Evolutionary conservation across 306 rosid species (phyloP).

Genomic region (Elaeagnus macrophylla): DNA sequence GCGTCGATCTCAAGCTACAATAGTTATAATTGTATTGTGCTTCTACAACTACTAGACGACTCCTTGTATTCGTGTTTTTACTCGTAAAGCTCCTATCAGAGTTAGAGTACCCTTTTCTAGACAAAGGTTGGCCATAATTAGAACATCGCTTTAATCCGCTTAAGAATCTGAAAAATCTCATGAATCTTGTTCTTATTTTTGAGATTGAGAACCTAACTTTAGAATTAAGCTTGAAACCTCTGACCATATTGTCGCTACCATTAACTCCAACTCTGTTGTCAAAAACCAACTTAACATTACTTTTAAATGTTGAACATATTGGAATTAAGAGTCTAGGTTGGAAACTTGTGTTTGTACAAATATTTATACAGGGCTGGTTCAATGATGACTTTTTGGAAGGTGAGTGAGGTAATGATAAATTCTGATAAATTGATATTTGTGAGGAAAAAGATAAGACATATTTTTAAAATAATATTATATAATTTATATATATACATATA

Average conservation of each 20-base stretch:
- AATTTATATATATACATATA: too few relatives aligned
- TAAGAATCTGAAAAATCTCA: slow-evolving; percentile 34
- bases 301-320: neutral
- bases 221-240: slow-evolving; percentile 49
- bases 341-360: neutral
- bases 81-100: slow-evolving; percentile 20
- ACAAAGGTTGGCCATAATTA: too few relatives aligned
- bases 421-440: too few relatives aligned
- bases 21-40: slow-evolving; percentile 11
- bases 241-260: slow-evolving; percentile 28
- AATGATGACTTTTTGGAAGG: slow-evolving; percentile 39
- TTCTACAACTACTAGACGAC: slow-evolving; percentile 18
- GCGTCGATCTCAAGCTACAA: slow-evolving; percentile 29
- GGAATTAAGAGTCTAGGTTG: neutral
- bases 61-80: slow-evolving; percentile 20
- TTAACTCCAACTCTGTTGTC: slow-evolving; percentile 33
- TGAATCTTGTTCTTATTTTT: slow-evolving; percentile 36
- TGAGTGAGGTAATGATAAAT: slow-evolving; percentile 15
- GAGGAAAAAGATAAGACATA: too few relatives aligned
- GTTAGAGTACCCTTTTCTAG: too few relatives aligned
- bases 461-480: too few relatives aligned
- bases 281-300: slow-evolving; percentile 13
- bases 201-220: slow-evolving; percentile 29
- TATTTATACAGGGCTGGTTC: slow-evolving; percentile 16
- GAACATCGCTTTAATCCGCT: slow-evolving; percentile 28